Conservation (phyloP, 164 flowering plant genomes). For the Brasenia schreberi region DNA sequence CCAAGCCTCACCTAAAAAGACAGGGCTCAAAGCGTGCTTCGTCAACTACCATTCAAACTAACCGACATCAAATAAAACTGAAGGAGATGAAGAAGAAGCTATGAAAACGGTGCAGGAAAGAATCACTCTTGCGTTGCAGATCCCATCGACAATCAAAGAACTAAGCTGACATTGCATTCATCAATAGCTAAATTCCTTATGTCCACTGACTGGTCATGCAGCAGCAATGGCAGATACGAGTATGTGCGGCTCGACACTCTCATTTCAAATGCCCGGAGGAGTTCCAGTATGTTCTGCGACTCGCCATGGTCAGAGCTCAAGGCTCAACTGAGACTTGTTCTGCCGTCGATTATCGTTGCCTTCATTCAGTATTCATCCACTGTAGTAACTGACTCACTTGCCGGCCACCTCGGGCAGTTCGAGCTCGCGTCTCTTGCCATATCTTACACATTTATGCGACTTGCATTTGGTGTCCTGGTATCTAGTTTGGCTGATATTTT, state of each 20-base stretch:
- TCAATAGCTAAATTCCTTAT: not conserved
- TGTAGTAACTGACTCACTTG: not conserved
- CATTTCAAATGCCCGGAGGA: not conserved
- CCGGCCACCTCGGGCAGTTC: slow-evolving; percentile 1
- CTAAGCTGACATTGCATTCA: not conserved
- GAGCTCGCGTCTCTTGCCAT: slow-evolving; percentile 2
- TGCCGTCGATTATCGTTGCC: not conserved
- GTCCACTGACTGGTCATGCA: not conserved
- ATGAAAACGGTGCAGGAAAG: not conserved
- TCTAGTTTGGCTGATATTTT: not conserved
- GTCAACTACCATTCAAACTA: not conserved
- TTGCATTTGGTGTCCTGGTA: not conserved
- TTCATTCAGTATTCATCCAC: slow-evolving; percentile 1
- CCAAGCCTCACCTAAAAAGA: no score
- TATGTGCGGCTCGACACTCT: slow-evolving; percentile 1
- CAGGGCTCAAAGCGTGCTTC: not conserved
- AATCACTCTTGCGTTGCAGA: not conserved
- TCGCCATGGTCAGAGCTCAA: slow-evolving; percentile 1
- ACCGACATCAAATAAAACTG: not conserved
- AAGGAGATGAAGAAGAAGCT: not conserved
- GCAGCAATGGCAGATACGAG: not conserved
- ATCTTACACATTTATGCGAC: not conserved
- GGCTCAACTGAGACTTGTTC: not conserved
- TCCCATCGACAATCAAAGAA: not conserved
- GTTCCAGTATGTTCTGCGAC: not conserved